Evolutionary conservation across 352 stramenopile species (phyloP).

Genomic region (Phytophthora tentaculata): DNA sequence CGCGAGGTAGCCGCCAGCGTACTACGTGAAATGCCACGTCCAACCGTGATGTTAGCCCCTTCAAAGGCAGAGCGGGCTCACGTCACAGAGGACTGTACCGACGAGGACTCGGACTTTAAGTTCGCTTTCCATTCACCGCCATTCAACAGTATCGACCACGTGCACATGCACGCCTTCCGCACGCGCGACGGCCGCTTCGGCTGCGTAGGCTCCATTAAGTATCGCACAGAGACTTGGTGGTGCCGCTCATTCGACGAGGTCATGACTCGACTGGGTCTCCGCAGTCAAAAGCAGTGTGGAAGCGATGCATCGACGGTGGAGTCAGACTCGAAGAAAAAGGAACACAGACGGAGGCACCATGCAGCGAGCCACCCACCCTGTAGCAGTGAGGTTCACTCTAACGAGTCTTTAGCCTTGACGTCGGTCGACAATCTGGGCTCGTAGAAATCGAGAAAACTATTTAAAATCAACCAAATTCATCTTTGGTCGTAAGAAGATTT

Average conservation of each 20-base stretch:
- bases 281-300: conserved; percentile 13
- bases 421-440: conserved; percentile 35
- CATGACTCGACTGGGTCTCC: conserved; percentile 48
- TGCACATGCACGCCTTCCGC: conserved; percentile 90
- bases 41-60: conserved; percentile 23
- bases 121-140: conserved; percentile 86
- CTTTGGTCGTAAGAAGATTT: not conserved
- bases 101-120: conserved; percentile 57
- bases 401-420: conserved; percentile 24
- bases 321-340: conserved; percentile 11
- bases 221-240: conserved; percentile 88
- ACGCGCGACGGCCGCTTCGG: conserved; percentile 63
- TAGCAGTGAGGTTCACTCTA: conserved; percentile 19
- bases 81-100: conserved; percentile 18
- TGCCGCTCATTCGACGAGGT: conserved; percentile 84
- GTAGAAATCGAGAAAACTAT: conserved; percentile 15
- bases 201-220: conserved; percentile 82
- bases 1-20: conserved; percentile 65
- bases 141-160: conserved; percentile 92
- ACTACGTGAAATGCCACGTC: conserved; percentile 48
- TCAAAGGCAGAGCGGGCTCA: conserved; percentile 27
- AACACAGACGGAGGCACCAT: conserved; percentile 24
- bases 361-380: conserved; percentile 25
- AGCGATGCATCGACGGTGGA: conserved; percentile 16
- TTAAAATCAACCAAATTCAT: not conserved